Evolutionary conservation across 805 yeast species (phyloP), one percentile per base, ranked within the genome.

Genomic region (Maudiozyma pseudohumilis): DNA sequence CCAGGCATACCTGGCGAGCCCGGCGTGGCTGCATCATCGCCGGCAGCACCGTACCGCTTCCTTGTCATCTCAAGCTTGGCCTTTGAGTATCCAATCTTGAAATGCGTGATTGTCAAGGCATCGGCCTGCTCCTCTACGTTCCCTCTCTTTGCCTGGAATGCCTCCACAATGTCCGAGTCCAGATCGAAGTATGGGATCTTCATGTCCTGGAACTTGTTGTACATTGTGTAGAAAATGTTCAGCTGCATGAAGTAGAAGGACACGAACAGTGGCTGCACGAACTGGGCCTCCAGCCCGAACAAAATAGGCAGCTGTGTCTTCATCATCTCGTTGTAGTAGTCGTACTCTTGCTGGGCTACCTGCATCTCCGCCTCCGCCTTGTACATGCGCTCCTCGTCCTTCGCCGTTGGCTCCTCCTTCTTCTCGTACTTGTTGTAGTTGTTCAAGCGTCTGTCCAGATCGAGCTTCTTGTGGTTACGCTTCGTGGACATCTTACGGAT

Each of bases 211-310:
- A 89, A 84, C 52, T 83, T 75, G 55, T 73, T 80, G 67, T 84
- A 88, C 44, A 92, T 68, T 1, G 96, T 87, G 70, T 92, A 92
- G 62, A 88, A 92, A 40, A 92, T 86, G 66, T 92, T 92, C 68
- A 92, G 74, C 67, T 92, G 98, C 97, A 92, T 92, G 70, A 77
- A 92, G 65, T 92, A 92, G 61, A 92, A 80, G 39, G 94, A 80
- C 52, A 89, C 92, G 64, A 92, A 92, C 52, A 92, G 68, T 15
- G 98, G 98, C 55, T 78, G 80, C 56, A 92, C 88, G 57, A 92
- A 86, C 52, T 87, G 92, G 4, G 87, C 83, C 61, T 92, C 96
- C 62, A 92, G 69, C 52, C 74, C 76, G 63, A 92, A 92, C 56
- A 92, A 67, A 31, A 82, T 65, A 17, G 98, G 98, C 43, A 92